Evolutionary conservation across 768 basidiomycete species (phyloP), one percentile per base, ranked within the genome.

Genomic region (Suillus subalutaceus): DNA sequence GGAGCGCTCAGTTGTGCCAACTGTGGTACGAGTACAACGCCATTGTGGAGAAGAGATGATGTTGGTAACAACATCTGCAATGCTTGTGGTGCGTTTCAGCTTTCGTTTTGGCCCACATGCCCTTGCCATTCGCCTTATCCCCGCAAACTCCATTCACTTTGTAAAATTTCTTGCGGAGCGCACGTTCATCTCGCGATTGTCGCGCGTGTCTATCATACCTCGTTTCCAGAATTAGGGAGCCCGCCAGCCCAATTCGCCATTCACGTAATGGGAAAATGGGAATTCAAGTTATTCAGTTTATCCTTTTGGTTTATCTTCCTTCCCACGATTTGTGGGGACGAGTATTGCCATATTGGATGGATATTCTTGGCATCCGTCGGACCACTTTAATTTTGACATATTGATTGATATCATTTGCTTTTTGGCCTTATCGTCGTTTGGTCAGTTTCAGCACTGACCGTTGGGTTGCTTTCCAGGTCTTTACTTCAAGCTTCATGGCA

Each of bases 401-500:
- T 53, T 32, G 23, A 48, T 59, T 44, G 23, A 23, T 26, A 35
- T 35, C 35, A 35, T n/a, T 61, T 41, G 13, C 37, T 32, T 37
- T 32, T 63, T 41, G 41, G 35, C 40, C 26, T 23, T n/a, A 43
- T 65, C 44, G 65, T 65, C 63, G 52, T 65, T 65, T 61, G 41
- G 43, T 59, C 62, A 38, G 37, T n/a, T 44, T 56, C 23, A 63
- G 37, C 26, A 38, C 71, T 73, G 66, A 76, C 62, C 46, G 12
- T 55, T 63, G 65, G 68, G 61, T 50, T 66, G 70, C 69, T 66
- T 66, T 62, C 63, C 73, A 98, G 97, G 97, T 64, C 86, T 99
- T 10, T 99, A 99, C 81, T 97, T 94, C 85, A 99, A 99, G 80
- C 86, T 99, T 15, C 97, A 99, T 81, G 95, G 96, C 58, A 94